phyloP scores from a whole-genome alignment of 2,329 filamentous ascomycete genomes.

The Penicillium brevicompactum region DNA sequence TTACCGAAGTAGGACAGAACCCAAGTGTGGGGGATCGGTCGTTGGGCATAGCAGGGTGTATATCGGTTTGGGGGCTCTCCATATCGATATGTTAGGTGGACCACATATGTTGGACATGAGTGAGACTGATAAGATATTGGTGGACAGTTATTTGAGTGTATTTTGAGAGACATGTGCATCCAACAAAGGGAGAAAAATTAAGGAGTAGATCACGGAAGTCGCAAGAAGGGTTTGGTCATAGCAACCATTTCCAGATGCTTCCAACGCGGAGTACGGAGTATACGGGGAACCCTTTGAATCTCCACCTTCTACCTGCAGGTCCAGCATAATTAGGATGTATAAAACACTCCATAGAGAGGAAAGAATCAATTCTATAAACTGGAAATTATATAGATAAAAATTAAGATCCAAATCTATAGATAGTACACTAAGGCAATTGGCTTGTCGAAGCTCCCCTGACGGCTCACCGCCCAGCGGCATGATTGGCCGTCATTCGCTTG shows the following conservation, averaged over 20 bases:
- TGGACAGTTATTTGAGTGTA: not conserved
- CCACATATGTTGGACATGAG: no score
- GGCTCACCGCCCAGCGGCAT: slow-evolving; percentile 33
- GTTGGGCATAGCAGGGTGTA: not conserved
- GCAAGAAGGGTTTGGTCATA: slow-evolving; percentile 6
- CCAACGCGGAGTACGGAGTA: slow-evolving; percentile 14
- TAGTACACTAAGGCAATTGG: not conserved
- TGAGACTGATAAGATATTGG: not conserved
- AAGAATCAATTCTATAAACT: no score
- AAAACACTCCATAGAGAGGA: no score
- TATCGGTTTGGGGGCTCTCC: not conserved
- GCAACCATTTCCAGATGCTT: slow-evolving; percentile 26
- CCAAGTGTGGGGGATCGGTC: not conserved
- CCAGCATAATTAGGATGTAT: no score
- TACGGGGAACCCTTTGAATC: slow-evolving; percentile 9
- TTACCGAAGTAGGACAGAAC: not conserved
- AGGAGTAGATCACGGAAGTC: not conserved
- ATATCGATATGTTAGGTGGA: not conserved
- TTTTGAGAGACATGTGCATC: not conserved
- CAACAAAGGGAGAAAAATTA: not conserved
- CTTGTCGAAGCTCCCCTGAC: slow-evolving; percentile 17
- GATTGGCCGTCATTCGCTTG: slow-evolving; percentile 41
- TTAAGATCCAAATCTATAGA: not conserved
- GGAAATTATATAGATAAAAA: not conserved
- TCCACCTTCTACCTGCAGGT: slow-evolving; percentile 2